Conservation (phyloP, 768 basidiomycete genomes). For the Kwoniella sp. region DNA sequence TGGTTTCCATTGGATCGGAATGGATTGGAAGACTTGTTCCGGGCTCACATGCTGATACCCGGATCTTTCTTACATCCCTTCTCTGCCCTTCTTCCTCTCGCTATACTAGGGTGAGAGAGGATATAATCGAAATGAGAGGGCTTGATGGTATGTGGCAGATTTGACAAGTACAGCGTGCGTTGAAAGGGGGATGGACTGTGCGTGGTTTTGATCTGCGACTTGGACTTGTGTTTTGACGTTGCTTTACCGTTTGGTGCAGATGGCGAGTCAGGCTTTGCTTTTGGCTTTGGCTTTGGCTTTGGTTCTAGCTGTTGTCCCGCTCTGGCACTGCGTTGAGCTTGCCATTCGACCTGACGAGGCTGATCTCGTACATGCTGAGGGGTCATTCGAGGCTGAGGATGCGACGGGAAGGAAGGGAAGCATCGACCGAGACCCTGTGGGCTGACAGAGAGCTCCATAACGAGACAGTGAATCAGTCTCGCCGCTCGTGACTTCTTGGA, state of each 20-base stretch:
- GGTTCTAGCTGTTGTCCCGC: no score
- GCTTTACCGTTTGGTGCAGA: background rate
- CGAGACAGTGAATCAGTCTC: no score
- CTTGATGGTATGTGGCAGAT: conserved; percentile 14
- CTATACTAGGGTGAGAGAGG: conserved; percentile 9
- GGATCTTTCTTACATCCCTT: background rate
- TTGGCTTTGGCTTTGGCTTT: background rate
- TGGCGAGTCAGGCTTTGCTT: background rate
- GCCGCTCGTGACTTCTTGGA: no score
- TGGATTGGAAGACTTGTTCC: background rate
- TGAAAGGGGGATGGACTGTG: conserved; percentile 9
- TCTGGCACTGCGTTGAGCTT: no score
- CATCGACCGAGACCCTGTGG: no score
- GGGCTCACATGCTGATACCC: conserved; percentile 15
- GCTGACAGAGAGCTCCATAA: no score
- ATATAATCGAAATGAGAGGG: conserved; percentile 14
- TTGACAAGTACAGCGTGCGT: conserved; percentile 9
- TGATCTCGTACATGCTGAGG: no score
- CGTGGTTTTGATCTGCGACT: background rate
- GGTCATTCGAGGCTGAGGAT: no score
- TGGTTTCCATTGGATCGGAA: background rate
- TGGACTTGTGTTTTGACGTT: conserved; percentile 5
- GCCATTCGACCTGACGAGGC: no score
- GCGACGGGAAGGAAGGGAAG: no score
- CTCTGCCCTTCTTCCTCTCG: background rate